A percentile compares a stretch with the other conserved stretches of the same genome.
Evolutionary conservation across 202 grass and related monocot genomes (phyloP).

Genomic region (Zizania palustris): DNA sequence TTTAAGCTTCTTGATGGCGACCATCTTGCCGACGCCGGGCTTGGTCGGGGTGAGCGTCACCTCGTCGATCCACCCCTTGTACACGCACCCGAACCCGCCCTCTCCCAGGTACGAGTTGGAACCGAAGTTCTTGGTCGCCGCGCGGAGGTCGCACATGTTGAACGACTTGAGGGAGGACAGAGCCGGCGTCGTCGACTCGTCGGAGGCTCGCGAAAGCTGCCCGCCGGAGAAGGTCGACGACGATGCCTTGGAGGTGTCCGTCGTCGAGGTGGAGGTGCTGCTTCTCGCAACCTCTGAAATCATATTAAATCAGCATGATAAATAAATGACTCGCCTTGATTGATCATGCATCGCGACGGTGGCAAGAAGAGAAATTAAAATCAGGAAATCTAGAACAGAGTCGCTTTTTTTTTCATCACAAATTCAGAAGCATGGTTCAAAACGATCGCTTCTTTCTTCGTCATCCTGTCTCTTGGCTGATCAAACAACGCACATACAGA

Average conservation of each 20-base stretch:
- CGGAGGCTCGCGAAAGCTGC: conserved; percentile 26
- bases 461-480: background rate
- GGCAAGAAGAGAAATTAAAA: too few relatives aligned
- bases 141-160: conserved; percentile 68
- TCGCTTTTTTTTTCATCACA: too few relatives aligned
- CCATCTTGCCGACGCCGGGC: conserved; percentile 60
- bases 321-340: background rate
- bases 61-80: conserved; percentile 95
- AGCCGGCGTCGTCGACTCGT: background rate
- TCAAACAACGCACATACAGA: background rate
- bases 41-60: conserved; percentile 55
- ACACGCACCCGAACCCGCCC: conserved; percentile 91
- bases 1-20: conserved; percentile 95
- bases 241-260: conserved; percentile 39
- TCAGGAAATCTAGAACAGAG: too few relatives aligned
- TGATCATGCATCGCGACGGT: background rate
- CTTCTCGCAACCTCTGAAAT: conserved; percentile 56
- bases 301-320: background rate
- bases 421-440: background rate
- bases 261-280: conserved; percentile 30
- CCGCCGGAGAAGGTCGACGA: conserved; percentile 23
- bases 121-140: conserved; percentile 79
- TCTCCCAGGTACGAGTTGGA: conserved; percentile 66
- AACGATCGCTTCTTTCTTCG: background rate
- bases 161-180: conserved; percentile 56